Evolutionary conservation across 2,329 filamentous ascomycete genomes (phyloP).

Genomic region (Magnaporthiopsis rhizophila): DNA sequence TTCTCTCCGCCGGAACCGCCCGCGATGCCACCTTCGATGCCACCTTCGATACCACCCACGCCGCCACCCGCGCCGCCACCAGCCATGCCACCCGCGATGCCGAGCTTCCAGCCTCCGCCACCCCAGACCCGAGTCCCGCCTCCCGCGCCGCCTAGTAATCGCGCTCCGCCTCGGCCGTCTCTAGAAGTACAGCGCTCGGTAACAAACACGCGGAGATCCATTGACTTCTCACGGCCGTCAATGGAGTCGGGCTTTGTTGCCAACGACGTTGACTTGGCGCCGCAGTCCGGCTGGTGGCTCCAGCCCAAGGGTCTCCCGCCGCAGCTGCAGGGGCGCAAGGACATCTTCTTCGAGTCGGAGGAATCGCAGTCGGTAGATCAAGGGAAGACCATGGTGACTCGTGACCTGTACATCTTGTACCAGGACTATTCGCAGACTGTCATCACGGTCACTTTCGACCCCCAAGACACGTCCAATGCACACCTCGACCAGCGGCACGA

Average conservation of each 20-base stretch:
- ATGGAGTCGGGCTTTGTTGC: conserved; percentile 80
- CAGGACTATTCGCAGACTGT: conserved; percentile 95
- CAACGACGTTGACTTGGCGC: conserved; percentile 72
- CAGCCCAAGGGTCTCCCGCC: conserved; percentile 73
- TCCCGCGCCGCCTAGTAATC: conserved; percentile 24
- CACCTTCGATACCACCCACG: not conserved
- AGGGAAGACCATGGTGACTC: conserved; percentile 63
- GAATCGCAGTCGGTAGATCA: conserved; percentile 64
- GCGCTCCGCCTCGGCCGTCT: conserved; percentile 45
- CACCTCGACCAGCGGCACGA: conserved; percentile 81
- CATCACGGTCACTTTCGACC: conserved; percentile 72
- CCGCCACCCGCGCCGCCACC: conserved; percentile 13
- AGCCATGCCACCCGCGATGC: conserved; percentile 8
- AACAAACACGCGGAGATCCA: conserved; percentile 49
- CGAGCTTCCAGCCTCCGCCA: conserved; percentile 27
- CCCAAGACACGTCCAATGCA: conserved; percentile 63
- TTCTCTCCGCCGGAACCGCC: conserved; percentile 41
- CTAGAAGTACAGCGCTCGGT: conserved; percentile 51
- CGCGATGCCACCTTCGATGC: conserved; percentile 16
- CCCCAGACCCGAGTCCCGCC: conserved; percentile 38
- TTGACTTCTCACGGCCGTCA: conserved; percentile 67
- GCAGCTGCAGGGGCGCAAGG: conserved; percentile 70
- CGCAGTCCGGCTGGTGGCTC: conserved; percentile 78
- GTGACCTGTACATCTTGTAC: conserved; percentile 81
- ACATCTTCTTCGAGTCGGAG: conserved; percentile 75